phyloP scores from a whole-genome alignment of 768 basidiomycete genomes.

The Lentinula aciculospora region DNA sequence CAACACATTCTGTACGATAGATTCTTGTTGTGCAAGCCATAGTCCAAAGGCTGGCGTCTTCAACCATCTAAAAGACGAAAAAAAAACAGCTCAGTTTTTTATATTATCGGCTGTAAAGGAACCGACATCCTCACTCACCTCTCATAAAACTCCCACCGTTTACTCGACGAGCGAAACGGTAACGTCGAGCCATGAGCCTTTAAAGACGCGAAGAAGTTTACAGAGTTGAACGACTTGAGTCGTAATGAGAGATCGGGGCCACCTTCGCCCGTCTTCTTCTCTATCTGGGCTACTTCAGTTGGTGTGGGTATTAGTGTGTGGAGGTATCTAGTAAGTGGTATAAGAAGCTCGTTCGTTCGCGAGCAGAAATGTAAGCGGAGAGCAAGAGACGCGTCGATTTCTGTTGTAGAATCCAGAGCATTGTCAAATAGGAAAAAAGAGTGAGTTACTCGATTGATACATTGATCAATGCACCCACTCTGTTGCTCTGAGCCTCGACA shows the following conservation, averaged over 20 bases:
- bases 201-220: conserved; percentile 67
- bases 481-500: conserved; percentile 40
- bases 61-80: conserved; percentile 44
- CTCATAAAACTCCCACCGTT: conserved; percentile 71
- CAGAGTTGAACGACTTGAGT: conserved; percentile 65
- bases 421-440: conserved; percentile 1
- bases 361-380: conserved; percentile 81
- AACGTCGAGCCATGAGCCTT: conserved; percentile 64
- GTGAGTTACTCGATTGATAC: neutral
- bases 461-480: conserved; percentile 34
- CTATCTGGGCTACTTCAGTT: conserved; percentile 36
- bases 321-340: conserved; percentile 89
- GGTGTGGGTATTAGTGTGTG: conserved; percentile 79
- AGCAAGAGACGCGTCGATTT: conserved; percentile 53
- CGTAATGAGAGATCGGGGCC: conserved; percentile 26
- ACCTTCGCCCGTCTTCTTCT: conserved; percentile 7
- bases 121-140: conserved; percentile 20
- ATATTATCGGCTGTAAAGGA: neutral
- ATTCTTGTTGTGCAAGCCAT: conserved; percentile 76
- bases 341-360: conserved; percentile 79
- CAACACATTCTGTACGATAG: conserved; percentile 57
- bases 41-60: conserved; percentile 72
- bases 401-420: conserved; percentile 26
- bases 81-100: neutral
- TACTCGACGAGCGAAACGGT: conserved; percentile 65